Percentiles rank a stretch among this genome's conserved stretches.
Conservation (phyloP, 2,329 filamentous ascomycete genomes). For the Chrysoporthe cubensis region DNA sequence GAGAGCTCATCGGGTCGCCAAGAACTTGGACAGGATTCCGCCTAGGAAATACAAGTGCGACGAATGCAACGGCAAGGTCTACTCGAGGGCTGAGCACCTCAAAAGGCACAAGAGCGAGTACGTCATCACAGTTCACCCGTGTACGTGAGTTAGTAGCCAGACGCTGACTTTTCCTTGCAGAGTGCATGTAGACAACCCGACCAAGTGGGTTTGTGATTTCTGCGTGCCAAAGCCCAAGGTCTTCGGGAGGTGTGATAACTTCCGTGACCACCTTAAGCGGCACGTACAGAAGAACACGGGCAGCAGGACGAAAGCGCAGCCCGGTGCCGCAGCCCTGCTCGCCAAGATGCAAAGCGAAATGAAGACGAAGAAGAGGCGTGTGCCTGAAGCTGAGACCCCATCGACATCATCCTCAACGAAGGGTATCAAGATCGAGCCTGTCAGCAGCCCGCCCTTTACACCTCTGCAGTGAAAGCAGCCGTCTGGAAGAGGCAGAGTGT, state of each 20-base stretch:
- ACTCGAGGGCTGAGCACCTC: slow-evolving; percentile 25
- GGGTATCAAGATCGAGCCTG: neutral
- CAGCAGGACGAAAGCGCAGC: slow-evolving; percentile 23
- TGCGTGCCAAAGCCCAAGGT: slow-evolving; percentile 23
- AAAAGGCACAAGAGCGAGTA: slow-evolving; percentile 27
- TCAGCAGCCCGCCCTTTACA: slow-evolving; percentile 5
- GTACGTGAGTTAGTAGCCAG: neutral
- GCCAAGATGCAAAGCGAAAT: slow-evolving; percentile 27
- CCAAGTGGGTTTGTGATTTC: slow-evolving; percentile 25
- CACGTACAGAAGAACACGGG: slow-evolving; percentile 24
- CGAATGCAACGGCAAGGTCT: slow-evolving; percentile 24
- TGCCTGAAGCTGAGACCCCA: neutral
- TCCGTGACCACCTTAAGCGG: slow-evolving; percentile 26
- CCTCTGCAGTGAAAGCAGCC: neutral
- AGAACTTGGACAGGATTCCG: slow-evolving; percentile 20
- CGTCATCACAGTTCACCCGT: neutral
- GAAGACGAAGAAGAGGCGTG: slow-evolving; percentile 26
- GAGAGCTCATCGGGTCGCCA: slow-evolving; percentile 21
- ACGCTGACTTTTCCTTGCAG: slow-evolving; percentile 5
- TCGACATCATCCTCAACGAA: neutral
- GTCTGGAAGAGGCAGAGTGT: neutral
- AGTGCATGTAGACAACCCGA: slow-evolving; percentile 23
- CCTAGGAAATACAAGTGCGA: slow-evolving; percentile 24
- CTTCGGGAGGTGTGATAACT: slow-evolving; percentile 25
- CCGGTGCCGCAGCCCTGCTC: slow-evolving; percentile 21